phyloP scores from a whole-genome alignment of 768 basidiomycete species.

The Psilocybe sp. region DNA sequence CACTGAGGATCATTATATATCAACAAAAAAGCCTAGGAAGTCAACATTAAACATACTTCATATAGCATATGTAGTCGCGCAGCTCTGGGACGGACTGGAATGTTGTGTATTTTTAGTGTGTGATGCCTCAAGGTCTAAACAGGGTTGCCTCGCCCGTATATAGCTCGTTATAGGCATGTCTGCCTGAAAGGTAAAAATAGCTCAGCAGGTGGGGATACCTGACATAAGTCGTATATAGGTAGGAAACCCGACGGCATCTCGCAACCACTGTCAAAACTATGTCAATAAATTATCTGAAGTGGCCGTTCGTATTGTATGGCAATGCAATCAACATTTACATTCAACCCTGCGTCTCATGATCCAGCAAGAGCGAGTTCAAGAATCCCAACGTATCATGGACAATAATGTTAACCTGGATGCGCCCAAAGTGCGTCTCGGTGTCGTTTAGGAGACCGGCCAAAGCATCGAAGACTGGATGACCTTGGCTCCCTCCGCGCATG shows the following conservation, averaged over 20 bases:
- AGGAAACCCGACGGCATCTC: conserved; percentile 14
- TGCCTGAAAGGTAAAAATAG: conserved; percentile 31
- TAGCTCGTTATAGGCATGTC: conserved; percentile 29
- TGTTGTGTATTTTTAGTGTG: not conserved
- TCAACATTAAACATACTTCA: not conserved
- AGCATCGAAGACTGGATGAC: conserved; percentile 26
- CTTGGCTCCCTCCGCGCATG: conserved; percentile 22
- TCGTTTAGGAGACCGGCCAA: conserved; percentile 31
- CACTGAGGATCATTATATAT: conserved; percentile 18
- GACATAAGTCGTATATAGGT: conserved; percentile 24
- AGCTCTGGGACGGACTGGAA: conserved; percentile 2
- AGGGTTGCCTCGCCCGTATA: conserved; percentile 7
- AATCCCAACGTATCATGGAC: conserved; percentile 31
- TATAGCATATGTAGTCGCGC: not conserved
- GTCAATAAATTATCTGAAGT: not conserved
- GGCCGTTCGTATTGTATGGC: no score
- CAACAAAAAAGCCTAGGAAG: not conserved
- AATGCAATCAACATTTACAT: not conserved
- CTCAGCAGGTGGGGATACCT: conserved; percentile 31
- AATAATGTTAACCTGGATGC: conserved; percentile 31
- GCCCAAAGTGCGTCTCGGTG: conserved; percentile 22
- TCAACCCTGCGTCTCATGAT: conserved; percentile 9
- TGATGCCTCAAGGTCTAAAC: not conserved
- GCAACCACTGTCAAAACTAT: conserved; percentile 4
- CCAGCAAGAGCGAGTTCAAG: conserved; percentile 23